Evolutionary conservation across 1,284 basidiomycete genomes (phyloP).

Genomic region (Abortiporus biennis): DNA sequence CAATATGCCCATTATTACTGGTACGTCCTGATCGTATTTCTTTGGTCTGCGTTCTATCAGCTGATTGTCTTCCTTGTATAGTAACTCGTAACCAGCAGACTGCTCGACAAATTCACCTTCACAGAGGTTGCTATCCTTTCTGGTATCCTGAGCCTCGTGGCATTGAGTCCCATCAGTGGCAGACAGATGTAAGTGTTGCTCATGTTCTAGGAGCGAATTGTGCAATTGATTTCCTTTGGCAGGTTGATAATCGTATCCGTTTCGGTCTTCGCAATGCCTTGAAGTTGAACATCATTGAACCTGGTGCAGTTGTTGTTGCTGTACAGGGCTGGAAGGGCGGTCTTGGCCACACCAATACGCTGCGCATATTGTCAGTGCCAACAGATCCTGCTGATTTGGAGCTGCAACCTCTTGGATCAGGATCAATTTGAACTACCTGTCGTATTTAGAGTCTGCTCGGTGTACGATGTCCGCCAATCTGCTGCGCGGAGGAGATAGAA

Average conservation of each 20-base stretch:
- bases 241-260: constrained; percentile 86
- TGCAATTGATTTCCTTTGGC: constrained; percentile 11
- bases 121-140: constrained; percentile 97
- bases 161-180: constrained; percentile 88
- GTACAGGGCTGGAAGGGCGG: constrained; percentile 99
- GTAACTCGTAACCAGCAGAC: constrained; percentile 97
- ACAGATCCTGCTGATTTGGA: constrained; percentile 81
- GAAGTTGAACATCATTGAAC: constrained; percentile 81
- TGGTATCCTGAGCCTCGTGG: constrained; percentile 93
- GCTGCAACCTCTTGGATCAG: constrained; percentile 58
- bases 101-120: constrained; percentile 93
- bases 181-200: constrained; percentile 76
- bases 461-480: too few relatives aligned
- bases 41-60: background rate
- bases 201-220: constrained; percentile 27
- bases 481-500: too few relatives aligned
- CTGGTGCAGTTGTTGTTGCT: constrained; percentile 89
- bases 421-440: too few relatives aligned
- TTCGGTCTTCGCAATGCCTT: constrained; percentile 91
- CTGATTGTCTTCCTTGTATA: constrained; percentile 22
- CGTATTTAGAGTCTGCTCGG: too few relatives aligned
- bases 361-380: constrained; percentile 79
- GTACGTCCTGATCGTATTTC: constrained; percentile 35
- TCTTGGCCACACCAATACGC: constrained; percentile 87
- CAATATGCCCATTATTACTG: constrained; percentile 89